Evolutionary conservation across 2,329 filamentous ascomycete genomes (phyloP).

Genomic region (Fusarium denticulatum): DNA sequence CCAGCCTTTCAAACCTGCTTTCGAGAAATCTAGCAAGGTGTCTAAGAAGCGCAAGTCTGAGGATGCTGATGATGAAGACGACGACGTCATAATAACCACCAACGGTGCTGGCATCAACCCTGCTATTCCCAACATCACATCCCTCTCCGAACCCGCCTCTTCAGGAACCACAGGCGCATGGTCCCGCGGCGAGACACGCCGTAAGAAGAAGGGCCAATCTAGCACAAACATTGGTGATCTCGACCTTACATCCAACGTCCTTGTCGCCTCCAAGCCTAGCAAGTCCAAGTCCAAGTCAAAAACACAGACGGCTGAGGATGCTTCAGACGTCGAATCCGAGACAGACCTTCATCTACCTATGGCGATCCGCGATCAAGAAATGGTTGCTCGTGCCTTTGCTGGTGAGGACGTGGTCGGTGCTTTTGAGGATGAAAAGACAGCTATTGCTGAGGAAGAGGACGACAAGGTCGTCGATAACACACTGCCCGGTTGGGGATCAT

Average conservation of each 20-base stretch:
- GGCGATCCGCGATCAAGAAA: slow-evolving; percentile 68
- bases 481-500: slow-evolving; percentile 94
- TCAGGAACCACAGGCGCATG: slow-evolving; percentile 52
- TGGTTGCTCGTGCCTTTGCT: slow-evolving; percentile 87
- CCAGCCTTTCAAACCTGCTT: slow-evolving; percentile 46
- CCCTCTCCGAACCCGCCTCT: slow-evolving; percentile 30
- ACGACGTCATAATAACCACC: slow-evolving; percentile 44
- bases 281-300: slow-evolving; percentile 46
- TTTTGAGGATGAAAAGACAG: slow-evolving; percentile 83
- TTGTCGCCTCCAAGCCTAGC: slow-evolving; percentile 44
- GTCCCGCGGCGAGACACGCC: slow-evolving; percentile 52
- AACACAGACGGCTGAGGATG: slow-evolving; percentile 42
- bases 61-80: slow-evolving; percentile 38
- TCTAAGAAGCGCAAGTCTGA: slow-evolving; percentile 44
- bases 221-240: slow-evolving; percentile 50
- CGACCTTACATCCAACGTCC: slow-evolving; percentile 52
- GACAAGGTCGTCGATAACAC: slow-evolving; percentile 84
- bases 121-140: slow-evolving; percentile 33
- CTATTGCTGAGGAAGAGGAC: slow-evolving; percentile 77
- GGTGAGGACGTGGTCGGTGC: slow-evolving; percentile 85
- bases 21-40: slow-evolving; percentile 43
- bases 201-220: slow-evolving; percentile 52
- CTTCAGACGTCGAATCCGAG: slow-evolving; percentile 54
- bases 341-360: slow-evolving; percentile 63
- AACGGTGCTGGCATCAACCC: slow-evolving; percentile 24